Evolutionary conservation across 169 alveolate species (phyloP).

Genomic region (Besnoitia besnoiti): DNA sequence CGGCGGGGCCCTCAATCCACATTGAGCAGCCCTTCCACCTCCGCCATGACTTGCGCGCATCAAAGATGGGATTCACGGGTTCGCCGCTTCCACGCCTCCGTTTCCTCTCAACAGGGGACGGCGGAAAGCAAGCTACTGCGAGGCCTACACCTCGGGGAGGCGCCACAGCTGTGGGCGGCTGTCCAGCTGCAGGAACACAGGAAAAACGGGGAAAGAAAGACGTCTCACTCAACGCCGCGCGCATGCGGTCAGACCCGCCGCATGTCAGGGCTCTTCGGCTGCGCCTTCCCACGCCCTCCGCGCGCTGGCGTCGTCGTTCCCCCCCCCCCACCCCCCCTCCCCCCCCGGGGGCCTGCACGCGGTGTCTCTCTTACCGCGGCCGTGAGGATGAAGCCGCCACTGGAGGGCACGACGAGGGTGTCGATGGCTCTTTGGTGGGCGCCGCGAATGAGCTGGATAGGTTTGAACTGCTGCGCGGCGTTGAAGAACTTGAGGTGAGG

Average conservation of each 20-base stretch:
- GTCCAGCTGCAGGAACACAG: slow-evolving; percentile 3
- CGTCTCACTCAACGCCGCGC: background rate
- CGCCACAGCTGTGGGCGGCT: slow-evolving; percentile 24
- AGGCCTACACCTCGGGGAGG: background rate
- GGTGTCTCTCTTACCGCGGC: background rate
- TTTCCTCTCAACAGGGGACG: too few relatives aligned
- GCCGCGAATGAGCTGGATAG: background rate
- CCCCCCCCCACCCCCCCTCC: too few relatives aligned
- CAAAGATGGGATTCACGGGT: too few relatives aligned
- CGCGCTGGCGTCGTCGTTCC: too few relatives aligned
- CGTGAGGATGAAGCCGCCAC: background rate
- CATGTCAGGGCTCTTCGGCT: too few relatives aligned
- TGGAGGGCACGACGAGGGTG: background rate
- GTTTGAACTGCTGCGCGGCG: background rate
- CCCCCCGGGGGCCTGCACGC: too few relatives aligned
- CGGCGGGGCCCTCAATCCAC: too few relatives aligned
- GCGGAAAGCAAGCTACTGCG: background rate
- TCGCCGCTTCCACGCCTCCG: too few relatives aligned
- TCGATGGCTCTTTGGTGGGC: slow-evolving; percentile 11
- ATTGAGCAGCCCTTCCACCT: too few relatives aligned
- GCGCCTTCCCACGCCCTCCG: too few relatives aligned
- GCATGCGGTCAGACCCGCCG: too few relatives aligned
- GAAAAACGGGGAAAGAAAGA: background rate
- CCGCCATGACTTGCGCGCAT: too few relatives aligned
- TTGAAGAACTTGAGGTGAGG: background rate